phyloP scores from a whole-genome alignment of 495 filamentous ascomycete species.

The Oleoguttula mirabilis region DNA sequence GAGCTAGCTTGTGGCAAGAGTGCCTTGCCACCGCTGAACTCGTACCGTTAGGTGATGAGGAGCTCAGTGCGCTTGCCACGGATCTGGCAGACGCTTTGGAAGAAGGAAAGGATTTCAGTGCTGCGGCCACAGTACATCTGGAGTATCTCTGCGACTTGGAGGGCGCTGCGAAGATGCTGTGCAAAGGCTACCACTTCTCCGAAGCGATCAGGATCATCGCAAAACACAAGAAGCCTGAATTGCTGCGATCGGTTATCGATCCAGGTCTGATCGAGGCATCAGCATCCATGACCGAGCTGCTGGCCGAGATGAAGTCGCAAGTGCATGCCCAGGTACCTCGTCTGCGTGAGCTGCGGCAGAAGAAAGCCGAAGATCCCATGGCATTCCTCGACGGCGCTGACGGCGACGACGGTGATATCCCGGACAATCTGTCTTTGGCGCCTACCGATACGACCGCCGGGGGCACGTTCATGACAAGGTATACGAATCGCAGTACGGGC shows the following conservation, averaged over 20 bases:
- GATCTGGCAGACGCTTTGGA: conserved; percentile 57
- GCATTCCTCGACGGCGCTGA: conserved; percentile 41
- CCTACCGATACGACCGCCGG: conserved; percentile 70
- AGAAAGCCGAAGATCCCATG: conserved; percentile 67
- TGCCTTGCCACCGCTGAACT: conserved; percentile 65
- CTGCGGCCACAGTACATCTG: conserved; percentile 66
- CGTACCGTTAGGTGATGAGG: conserved; percentile 43
- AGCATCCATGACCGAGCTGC: conserved; percentile 67
- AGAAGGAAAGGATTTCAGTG: conserved; percentile 68
- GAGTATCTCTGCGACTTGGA: conserved; percentile 65
- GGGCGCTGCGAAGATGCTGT: conserved; percentile 55
- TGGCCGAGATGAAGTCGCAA: conserved; percentile 83
- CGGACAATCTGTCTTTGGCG: conserved; percentile 84
- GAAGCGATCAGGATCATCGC: conserved; percentile 66
- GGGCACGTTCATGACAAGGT: conserved; percentile 77
- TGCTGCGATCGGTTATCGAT: conserved; percentile 54
- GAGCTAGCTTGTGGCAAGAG: conserved; percentile 81
- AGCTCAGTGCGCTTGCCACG: conserved; percentile 51
- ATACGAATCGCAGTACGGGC: conserved; percentile 61
- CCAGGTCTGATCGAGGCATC: conserved; percentile 63
- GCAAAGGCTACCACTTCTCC: conserved; percentile 71
- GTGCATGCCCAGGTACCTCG: conserved; percentile 73
- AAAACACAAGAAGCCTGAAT: conserved; percentile 35
- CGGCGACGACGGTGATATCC: conserved; percentile 50
- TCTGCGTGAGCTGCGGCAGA: conserved; percentile 64